Evolutionary conservation across 2,329 filamentous ascomycete species (phyloP), one percentile per base, ranked within the genome.

Genomic region (Fusarium goolgardi): DNA sequence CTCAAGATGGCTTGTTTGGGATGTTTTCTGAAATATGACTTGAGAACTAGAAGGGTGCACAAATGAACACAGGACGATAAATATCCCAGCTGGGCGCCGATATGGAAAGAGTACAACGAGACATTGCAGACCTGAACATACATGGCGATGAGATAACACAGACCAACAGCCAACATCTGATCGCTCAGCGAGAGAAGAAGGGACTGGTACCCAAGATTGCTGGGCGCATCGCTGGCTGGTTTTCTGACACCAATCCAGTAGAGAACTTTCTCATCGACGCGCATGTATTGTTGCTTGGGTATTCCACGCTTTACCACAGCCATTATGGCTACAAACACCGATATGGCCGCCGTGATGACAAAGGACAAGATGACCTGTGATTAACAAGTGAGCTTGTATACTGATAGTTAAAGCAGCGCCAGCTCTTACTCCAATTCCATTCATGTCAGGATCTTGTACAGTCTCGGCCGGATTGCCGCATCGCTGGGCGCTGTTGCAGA

Each of bases 101-200:
- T 52, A 9, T 31, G 43, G 21, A 68, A 69, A 25, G 65, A 61
- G 18, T 46, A 53, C 2, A 53, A 18, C 4, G 46, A 68, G 29
- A 65, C 35, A 9, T 44, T 23, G 12, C 46, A 68, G 20, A 65
- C 31, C 32, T 60, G 65, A 10, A 25, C 34, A 52, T 68, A 69
- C 46, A 65, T 69, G 32, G 65, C 55, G 46, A 65, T 47, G 32
- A 49, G 60, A 44, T 69, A 69, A 12, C 41, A 65, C 10, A 68
- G 40, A 23, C 59, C 50, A 32, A 55, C 29, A 9, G 62, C 41
- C n/a, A 69, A 35, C 35, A 57, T 65, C 40, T 68, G 65, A 13
- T 69, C 60, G n/a, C 65, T 69, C n/a, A 68, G 31, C 11, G 35
- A 44, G 13, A 69, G 65, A 3, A 69, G 51, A 32, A 68, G 50